Conservation (phyloP, 2,329 filamentous ascomycete genomes). For the Cryphonectria parasitica region DNA sequence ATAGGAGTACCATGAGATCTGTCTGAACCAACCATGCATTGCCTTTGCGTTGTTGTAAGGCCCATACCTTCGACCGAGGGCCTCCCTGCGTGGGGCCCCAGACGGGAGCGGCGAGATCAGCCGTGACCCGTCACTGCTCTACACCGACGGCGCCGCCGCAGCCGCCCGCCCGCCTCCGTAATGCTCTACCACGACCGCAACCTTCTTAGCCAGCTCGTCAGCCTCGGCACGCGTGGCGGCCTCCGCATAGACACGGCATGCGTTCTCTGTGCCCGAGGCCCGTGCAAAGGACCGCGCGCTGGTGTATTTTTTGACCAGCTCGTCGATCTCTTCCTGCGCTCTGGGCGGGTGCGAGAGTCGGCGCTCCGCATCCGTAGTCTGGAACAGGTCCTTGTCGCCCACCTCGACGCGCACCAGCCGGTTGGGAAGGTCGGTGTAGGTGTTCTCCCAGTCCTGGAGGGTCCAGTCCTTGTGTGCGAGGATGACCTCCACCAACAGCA, state of each 20-base stretch:
- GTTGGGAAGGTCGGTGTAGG: constrained; percentile 93
- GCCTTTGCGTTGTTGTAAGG: neutral
- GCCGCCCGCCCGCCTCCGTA: constrained; percentile 45
- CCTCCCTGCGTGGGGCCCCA: neutral
- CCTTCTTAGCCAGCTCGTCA: constrained; percentile 85
- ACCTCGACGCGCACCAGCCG: constrained; percentile 93
- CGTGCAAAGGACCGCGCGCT: constrained; percentile 89
- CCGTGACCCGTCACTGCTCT: constrained; percentile 24
- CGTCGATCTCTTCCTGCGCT: constrained; percentile 84
- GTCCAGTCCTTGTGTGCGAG: constrained; percentile 94
- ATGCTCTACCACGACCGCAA: constrained; percentile 74
- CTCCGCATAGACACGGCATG: constrained; percentile 93
- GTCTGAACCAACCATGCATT: neutral
- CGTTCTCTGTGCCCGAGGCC: constrained; percentile 94
- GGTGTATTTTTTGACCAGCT: constrained; percentile 85
- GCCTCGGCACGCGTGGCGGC: constrained; percentile 87
- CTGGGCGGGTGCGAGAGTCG: constrained; percentile 79
- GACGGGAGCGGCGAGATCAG: constrained; percentile 6
- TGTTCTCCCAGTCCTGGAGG: constrained; percentile 87
- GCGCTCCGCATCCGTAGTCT: constrained; percentile 89
- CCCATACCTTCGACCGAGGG: neutral
- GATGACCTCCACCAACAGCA: constrained; percentile 94
- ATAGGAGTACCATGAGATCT: constrained; percentile 2
- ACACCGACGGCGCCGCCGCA: constrained; percentile 22
- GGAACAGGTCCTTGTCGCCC: constrained; percentile 83